A percentile compares a stretch with the other conserved stretches of the same genome.
These are phyloP conservation scores for Picochlorum sp. DNA, from an alignment of 139 green algal species.

Conservation along the genomic window DNA sequence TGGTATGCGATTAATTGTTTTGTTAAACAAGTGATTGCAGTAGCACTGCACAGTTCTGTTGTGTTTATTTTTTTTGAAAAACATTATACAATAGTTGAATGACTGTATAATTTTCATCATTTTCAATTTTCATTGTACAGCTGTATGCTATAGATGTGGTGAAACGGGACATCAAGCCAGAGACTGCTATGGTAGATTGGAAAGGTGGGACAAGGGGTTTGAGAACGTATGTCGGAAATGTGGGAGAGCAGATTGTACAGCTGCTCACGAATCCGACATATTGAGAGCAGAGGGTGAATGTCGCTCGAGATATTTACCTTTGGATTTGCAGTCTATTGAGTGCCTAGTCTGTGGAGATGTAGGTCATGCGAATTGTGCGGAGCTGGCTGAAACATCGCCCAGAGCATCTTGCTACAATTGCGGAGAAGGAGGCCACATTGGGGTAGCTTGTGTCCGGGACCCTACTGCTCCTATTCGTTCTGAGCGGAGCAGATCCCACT, in stretches of 20 bases:
- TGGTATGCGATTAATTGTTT: too few relatives aligned
- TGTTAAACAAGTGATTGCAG: too few relatives aligned
- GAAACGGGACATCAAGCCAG: slow-evolving; percentile 35
- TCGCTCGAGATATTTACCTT: slow-evolving; percentile 24
- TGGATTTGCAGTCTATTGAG: slow-evolving; percentile 40
- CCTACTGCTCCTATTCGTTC: not conserved
- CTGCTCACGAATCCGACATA: slow-evolving; percentile 36
- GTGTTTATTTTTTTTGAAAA: not conserved
- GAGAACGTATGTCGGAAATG: slow-evolving; percentile 45
- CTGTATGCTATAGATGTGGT: slow-evolving; percentile 44
- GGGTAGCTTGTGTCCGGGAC: slow-evolving; percentile 4
- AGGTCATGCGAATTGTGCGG: slow-evolving; percentile 45
- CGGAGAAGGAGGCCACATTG: slow-evolving; percentile 37
- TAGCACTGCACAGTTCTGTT: slow-evolving; percentile 10
- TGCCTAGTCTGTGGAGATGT: slow-evolving; percentile 52
- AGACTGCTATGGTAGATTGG: slow-evolving; percentile 24
- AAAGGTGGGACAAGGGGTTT: not conserved
- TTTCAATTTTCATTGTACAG: too few relatives aligned
- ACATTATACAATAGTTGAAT: not conserved
- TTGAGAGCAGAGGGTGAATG: slow-evolving; percentile 53
- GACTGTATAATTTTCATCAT: not conserved
- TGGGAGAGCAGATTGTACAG: slow-evolving; percentile 35
- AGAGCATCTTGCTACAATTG: slow-evolving; percentile 46
- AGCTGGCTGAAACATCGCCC: slow-evolving; percentile 9
- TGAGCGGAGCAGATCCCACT: not conserved